phyloP scores from a whole-genome alignment of 306 rosid genomes.

The Astragalus membranaceus region DNA sequence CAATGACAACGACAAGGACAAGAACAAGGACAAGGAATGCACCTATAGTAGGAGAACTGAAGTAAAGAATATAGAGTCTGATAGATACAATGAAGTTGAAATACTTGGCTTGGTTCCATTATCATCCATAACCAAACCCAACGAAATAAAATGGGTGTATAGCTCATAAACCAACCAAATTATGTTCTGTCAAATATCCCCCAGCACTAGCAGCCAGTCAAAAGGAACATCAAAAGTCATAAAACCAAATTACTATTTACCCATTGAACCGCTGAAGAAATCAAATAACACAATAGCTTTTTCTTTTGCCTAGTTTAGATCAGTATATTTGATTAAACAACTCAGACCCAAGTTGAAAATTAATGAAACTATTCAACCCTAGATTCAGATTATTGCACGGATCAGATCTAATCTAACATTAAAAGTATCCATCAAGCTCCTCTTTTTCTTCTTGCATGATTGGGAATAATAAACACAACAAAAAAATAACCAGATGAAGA shows the following conservation, averaged over 20 bases:
- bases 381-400: slow-evolving; percentile 1
- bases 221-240: background rate
- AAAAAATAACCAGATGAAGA: background rate
- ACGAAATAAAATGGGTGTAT: background rate
- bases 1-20: background rate
- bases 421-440: slow-evolving; percentile 26
- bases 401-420: slow-evolving; percentile 60
- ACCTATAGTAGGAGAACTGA: background rate
- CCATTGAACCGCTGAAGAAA: background rate
- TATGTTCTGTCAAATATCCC: background rate
- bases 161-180: background rate
- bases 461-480: background rate
- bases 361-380: slow-evolving; percentile 11
- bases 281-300: background rate
- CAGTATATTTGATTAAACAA: slow-evolving; percentile 8
- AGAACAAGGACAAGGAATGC: background rate
- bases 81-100: background rate
- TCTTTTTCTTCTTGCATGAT: background rate
- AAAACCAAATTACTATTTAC: background rate
- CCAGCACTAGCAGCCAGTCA: background rate
- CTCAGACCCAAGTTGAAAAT: background rate
- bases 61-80: background rate
- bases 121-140: background rate
- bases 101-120: background rate
- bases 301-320: background rate